phyloP scores from a whole-genome alignment of 164 flowering plant species.

The Magnolia kwangsiensis region DNA sequence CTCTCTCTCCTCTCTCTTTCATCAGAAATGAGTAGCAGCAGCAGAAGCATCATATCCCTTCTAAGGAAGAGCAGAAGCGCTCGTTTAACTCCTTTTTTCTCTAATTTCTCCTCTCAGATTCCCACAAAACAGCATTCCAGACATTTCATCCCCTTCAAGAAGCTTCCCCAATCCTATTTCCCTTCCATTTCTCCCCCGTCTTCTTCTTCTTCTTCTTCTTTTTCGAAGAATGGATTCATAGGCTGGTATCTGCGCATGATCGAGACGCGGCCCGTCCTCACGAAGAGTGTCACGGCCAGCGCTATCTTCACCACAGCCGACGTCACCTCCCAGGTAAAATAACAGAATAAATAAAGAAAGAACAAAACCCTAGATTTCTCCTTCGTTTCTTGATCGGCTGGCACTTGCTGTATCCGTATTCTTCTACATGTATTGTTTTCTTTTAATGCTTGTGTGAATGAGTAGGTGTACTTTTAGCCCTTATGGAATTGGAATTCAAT shows the following conservation, averaged over 20 bases:
- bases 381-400: too few species aligned
- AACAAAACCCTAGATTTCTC: background rate
- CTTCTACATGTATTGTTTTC: too few species aligned
- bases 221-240: slow-evolving; percentile 33
- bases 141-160: background rate
- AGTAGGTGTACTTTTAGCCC: too few species aligned
- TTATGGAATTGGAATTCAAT: too few species aligned
- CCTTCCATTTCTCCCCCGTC: background rate
- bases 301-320: slow-evolving; percentile 79
- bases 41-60: background rate
- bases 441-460: too few species aligned
- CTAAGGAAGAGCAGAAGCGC: background rate
- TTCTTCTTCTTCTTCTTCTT: background rate
- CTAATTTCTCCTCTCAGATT: background rate
- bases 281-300: slow-evolving; percentile 67
- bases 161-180: background rate
- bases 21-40: background rate
- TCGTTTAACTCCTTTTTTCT: background rate
- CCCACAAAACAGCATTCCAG: background rate
- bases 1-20: background rate
- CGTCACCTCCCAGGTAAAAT: slow-evolving; percentile 71
- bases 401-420: too few species aligned
- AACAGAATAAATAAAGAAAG: background rate
- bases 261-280: slow-evolving; percentile 62
- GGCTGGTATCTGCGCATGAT: slow-evolving; percentile 81